Conservation (phyloP, 768 basidiomycete genomes). For the Collybia nuda region DNA sequence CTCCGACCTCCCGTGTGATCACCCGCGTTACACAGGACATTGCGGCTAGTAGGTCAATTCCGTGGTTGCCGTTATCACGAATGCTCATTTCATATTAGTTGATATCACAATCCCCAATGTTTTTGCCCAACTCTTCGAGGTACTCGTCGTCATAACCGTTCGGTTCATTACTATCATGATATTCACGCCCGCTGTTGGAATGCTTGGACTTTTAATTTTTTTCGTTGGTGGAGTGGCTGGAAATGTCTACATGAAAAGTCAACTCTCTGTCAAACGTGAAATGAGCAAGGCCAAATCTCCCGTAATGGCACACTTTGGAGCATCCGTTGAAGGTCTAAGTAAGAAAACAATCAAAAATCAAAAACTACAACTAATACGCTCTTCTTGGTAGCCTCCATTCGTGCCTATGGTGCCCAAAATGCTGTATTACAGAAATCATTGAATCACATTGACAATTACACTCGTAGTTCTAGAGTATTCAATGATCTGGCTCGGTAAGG, state of each 20-base stretch:
- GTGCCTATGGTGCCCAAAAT: conserved; percentile 62
- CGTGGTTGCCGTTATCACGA: too few relatives aligned
- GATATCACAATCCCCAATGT: conserved; percentile 39
- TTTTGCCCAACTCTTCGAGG: conserved; percentile 10
- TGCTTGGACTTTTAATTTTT: conserved; percentile 7
- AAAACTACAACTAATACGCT: background rate
- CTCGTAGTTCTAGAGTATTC: conserved; percentile 40
- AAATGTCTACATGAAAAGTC: conserved; percentile 41
- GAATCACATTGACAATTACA: conserved; percentile 51
- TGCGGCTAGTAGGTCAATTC: conserved; percentile 24
- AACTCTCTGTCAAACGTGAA: conserved; percentile 46
- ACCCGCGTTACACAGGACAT: conserved; percentile 70
- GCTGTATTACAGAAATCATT: conserved; percentile 41
- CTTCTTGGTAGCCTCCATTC: conserved; percentile 43
- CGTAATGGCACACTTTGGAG: conserved; percentile 37
- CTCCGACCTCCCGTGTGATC: conserved; percentile 52
- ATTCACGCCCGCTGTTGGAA: conserved; percentile 9
- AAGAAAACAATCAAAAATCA: conserved; percentile 8
- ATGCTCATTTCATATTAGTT: conserved; percentile 27
- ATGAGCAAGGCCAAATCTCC: conserved; percentile 38
- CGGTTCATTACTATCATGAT: conserved; percentile 12
- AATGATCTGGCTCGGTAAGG: conserved; percentile 36
- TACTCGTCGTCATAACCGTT: conserved; percentile 7
- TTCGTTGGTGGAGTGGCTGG: conserved; percentile 39
- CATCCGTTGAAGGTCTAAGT: conserved; percentile 58